Evolutionary conservation across 768 basidiomycete genomes (phyloP), one percentile per base, ranked within the genome.

Genomic region (Macrolepiota albuminosa): DNA sequence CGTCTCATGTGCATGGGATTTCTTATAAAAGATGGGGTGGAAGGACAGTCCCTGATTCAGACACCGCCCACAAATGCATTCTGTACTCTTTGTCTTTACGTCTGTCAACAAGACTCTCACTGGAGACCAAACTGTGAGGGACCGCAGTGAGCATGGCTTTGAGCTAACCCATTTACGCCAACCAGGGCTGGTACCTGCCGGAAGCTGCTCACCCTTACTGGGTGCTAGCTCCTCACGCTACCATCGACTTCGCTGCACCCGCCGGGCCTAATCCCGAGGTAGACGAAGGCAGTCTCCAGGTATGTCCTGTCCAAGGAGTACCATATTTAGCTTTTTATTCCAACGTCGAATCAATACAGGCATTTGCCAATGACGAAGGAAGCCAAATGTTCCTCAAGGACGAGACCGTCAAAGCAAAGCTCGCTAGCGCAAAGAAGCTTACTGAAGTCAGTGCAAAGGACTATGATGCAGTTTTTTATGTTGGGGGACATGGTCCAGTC

Each of bases 401-500:
- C 66, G 69, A 73, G 9, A 73, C 72, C 5, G 83, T 84, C 47
- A 77, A 80, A 63, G 64, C 71, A 16, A 84, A 87, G 65, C 67
- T 89, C 34, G 77, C 76, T 8, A 73, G 73, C 37, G 81, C 88
- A 4, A 84, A 86, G 73, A 83, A 78, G 71, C 75, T 93, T 49
- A 71, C 78, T 0, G 83, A 86, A 1, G 80, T 93, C 63, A 77
- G 80, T 50, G 73, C 71, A 5, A 70, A 77, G 34, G 84, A 88
- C 64, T 93, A 90, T 68, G 84, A 81, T 55, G 91, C 85, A 14
- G 75, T 93, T 57, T 91, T 88, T 73, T 90, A 89, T 67, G 80
- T 89, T 57, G 91, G 91, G 45, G 90, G 91, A 36, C 88, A 91
- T 66, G 89, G 89, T 0, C 89, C 91, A 13, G 82, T 87, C 40